Conservation (phyloP, 805 yeast species). For the Candida incommunis region DNA sequence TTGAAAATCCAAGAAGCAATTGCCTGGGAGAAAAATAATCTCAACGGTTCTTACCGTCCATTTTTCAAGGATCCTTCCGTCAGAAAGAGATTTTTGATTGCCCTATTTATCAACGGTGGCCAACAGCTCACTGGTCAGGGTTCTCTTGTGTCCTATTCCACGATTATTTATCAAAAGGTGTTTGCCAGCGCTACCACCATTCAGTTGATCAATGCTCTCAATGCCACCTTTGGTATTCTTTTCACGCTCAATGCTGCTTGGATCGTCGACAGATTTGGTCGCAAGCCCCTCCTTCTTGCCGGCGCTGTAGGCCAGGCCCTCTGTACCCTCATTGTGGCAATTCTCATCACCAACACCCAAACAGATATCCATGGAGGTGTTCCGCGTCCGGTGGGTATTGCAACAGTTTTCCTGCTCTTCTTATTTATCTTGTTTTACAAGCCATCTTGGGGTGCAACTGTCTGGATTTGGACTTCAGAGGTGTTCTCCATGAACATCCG, state of each 20-base stretch:
- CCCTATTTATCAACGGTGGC: constrained; percentile 18
- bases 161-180: constrained; percentile 6
- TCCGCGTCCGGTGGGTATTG: constrained; percentile 10
- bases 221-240: constrained; percentile 7
- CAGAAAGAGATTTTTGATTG: constrained; percentile 14
- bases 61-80: constrained; percentile 1
- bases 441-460: constrained; percentile 18
- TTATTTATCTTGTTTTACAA: constrained; percentile 11
- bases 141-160: constrained; percentile 14
- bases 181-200: constrained; percentile 2
- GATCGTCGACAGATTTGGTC: constrained; percentile 10
- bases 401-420: constrained; percentile 7
- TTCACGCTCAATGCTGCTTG: constrained; percentile 6
- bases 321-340: constrained; percentile 3
- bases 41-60: neutral
- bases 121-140: constrained; percentile 27
- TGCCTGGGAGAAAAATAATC: constrained; percentile 1
- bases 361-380: constrained; percentile 6
- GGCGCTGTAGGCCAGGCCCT: constrained; percentile 9
- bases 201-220: constrained; percentile 6
- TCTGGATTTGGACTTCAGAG: constrained; percentile 19
- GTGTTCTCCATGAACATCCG: constrained; percentile 17
- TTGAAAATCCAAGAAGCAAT: neutral
- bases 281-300: constrained; percentile 8
- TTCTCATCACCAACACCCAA: constrained; percentile 6